Evolutionary conservation across 306 rosid species (phyloP).

Genomic region (Cucurbita ficifolia): DNA sequence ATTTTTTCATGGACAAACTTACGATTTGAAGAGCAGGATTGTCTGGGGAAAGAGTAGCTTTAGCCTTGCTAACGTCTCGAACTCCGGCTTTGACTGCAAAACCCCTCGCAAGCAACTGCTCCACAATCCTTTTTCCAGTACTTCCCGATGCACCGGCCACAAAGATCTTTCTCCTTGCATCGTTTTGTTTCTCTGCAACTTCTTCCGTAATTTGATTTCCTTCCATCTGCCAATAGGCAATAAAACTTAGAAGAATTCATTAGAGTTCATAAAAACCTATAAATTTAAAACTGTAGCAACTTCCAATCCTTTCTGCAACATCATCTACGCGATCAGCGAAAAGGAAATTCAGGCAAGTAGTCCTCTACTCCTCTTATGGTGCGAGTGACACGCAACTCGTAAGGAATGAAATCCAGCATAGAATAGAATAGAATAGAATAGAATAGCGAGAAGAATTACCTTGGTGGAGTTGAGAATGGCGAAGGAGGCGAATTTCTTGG

Average conservation of each 20-base stretch:
- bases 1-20: conserved; percentile 12
- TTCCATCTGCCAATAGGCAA: conserved; percentile 38
- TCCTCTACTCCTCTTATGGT: neutral
- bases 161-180: conserved; percentile 50
- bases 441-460: conserved; percentile 18
- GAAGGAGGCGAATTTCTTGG: neutral
- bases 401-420: neutral
- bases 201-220: conserved; percentile 44
- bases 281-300: conserved; percentile 9
- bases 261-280: neutral
- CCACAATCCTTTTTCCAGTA: conserved; percentile 75
- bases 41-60: conserved; percentile 26
- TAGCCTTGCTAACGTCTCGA: conserved; percentile 73
- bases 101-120: conserved; percentile 79
- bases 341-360: neutral
- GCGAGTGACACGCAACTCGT: neutral
- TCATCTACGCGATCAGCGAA: neutral
- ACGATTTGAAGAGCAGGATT: conserved; percentile 76
- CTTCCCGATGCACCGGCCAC: conserved; percentile 95
- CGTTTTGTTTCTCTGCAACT: conserved; percentile 16
- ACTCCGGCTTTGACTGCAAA: conserved; percentile 83
- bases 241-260: neutral
- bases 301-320: neutral
- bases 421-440: conserved; percentile 16
- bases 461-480: conserved; percentile 6